Percentiles rank a stretch among this genome's conserved stretches.
phyloP scores from a whole-genome alignment of 2,329 filamentous ascomycete genomes.

The Graphilbum fragrans region DNA sequence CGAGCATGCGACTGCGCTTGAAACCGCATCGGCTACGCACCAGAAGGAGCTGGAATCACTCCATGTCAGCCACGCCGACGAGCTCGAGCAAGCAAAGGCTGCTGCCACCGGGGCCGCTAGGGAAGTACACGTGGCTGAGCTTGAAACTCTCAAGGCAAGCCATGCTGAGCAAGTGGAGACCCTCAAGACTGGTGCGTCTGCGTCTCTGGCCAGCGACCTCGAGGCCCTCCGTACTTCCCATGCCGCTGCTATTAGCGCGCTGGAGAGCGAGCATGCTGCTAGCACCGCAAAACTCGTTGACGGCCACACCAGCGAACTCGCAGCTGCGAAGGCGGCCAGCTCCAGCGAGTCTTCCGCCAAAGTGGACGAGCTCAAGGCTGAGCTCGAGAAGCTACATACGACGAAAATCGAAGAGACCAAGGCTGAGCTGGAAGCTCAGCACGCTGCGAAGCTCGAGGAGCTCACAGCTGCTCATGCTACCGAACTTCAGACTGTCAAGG shows the following conservation, averaged over 20 bases:
- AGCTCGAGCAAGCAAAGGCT: constrained; percentile 43
- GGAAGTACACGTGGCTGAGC: constrained; percentile 33
- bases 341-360: constrained; percentile 17
- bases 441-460: constrained; percentile 22
- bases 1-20: constrained; percentile 32
- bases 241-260: constrained; percentile 24
- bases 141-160: constrained; percentile 40
- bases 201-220: constrained; percentile 20
- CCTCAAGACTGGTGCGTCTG: constrained; percentile 16
- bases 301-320: constrained; percentile 19
- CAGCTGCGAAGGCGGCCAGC: constrained; percentile 13
- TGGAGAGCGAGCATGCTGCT: constrained; percentile 27
- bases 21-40: constrained; percentile 39
- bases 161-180: constrained; percentile 34
- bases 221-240: constrained; percentile 30
- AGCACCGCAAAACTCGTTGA: constrained; percentile 24
- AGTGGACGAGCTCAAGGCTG: constrained; percentile 21
- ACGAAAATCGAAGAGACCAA: constrained; percentile 23
- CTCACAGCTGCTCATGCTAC: background rate
- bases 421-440: constrained; percentile 19
- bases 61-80: constrained; percentile 44
- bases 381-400: constrained; percentile 20
- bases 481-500: no score
- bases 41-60: constrained; percentile 42
- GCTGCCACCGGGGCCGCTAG: constrained; percentile 35